These are phyloP conservation scores for Ophiostoma ulmi DNA, from an alignment of 2,329 filamentous ascomycete species.

Conservation along the genomic window DNA sequence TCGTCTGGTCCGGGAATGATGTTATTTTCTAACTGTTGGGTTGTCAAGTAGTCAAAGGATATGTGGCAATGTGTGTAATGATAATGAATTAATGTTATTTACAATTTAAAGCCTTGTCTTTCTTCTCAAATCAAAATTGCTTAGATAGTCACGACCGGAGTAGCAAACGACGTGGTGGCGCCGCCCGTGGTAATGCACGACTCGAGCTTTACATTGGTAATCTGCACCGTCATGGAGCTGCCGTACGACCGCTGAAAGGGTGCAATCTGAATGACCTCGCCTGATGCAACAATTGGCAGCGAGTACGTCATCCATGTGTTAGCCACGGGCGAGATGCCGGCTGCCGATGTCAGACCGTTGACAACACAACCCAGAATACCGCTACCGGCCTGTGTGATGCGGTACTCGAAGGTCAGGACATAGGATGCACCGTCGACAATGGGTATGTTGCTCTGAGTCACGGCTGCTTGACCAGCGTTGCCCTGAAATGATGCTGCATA, in stretches of 20 bases:
- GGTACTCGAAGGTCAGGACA: background rate
- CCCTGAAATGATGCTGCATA: background rate
- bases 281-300: background rate
- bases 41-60: background rate
- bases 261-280: background rate
- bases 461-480: background rate
- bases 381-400: slow-evolving; percentile 8
- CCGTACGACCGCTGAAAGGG: background rate
- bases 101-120: background rate
- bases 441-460: background rate
- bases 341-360: background rate
- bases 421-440: background rate
- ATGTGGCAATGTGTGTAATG: background rate
- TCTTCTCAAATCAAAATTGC: background rate
- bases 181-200: slow-evolving; percentile 1
- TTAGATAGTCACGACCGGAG: background rate
- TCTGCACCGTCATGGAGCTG: slow-evolving; percentile 10
- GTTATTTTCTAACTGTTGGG: slow-evolving; percentile 17
- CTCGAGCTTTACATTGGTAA: slow-evolving; percentile 12
- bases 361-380: slow-evolving; percentile 7
- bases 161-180: background rate
- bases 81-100: background rate
- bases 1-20: slow-evolving; percentile 22
- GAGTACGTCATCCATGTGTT: slow-evolving; percentile 4
- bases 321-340: background rate